Conservation (phyloP, 148 eudicot genomes). For the Rhododendron ovatum region DNA sequence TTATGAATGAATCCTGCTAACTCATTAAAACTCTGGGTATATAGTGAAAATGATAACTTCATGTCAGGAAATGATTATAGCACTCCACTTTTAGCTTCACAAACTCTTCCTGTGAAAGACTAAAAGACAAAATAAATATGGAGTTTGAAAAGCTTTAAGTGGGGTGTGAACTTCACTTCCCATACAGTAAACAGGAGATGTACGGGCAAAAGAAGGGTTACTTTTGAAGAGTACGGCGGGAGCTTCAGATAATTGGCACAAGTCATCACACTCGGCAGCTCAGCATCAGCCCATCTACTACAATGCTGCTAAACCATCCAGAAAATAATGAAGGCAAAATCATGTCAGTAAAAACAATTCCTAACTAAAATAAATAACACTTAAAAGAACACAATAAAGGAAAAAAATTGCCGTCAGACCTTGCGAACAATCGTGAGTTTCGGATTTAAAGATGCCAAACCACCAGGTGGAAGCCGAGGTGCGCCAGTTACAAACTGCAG, state of each 20-base stretch:
- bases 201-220: conserved; percentile 9
- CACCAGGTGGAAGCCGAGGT: conserved; percentile 90
- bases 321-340: not conserved
- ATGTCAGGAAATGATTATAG: not conserved
- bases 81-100: not conserved
- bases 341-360: not conserved
- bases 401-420: conserved; percentile 28
- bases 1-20: not conserved
- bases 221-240: conserved; percentile 91
- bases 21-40: not conserved
- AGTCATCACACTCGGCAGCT: conserved; percentile 97
- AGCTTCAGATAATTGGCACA: conserved; percentile 95
- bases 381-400: not conserved
- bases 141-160: not conserved
- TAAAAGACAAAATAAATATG: not conserved
- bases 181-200: not conserved
- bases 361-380: not conserved
- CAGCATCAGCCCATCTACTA: conserved; percentile 49
- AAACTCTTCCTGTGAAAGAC: not conserved
- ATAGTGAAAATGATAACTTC: not conserved
- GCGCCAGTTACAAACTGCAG: conserved; percentile 95
- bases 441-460: conserved; percentile 87
- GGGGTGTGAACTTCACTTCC: not conserved
- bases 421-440: conserved; percentile 92
- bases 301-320: conserved; percentile 48